Evolutionary conservation across 768 basidiomycete genomes (phyloP).

Genomic region (Calocera cornea): DNA sequence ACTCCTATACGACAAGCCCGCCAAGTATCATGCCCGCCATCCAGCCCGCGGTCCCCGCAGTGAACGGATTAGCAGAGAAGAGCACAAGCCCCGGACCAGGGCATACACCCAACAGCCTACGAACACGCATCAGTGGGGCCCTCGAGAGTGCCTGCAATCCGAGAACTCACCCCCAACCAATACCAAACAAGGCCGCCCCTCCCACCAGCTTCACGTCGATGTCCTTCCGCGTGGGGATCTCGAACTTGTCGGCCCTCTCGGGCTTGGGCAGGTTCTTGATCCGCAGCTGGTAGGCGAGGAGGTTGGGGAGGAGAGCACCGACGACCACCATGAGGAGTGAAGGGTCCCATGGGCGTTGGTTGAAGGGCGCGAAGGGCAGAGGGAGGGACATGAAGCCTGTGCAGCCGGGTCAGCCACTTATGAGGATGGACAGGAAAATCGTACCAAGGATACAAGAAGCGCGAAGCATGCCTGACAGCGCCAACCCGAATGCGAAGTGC

Average conservation of each 20-base stretch:
- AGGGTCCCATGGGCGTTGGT: constrained; percentile 21
- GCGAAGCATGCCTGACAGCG: constrained; percentile 24
- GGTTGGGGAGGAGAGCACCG: constrained; percentile 23
- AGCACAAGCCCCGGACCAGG: constrained; percentile 23
- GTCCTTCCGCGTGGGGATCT: constrained; percentile 16
- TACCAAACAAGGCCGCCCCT: constrained; percentile 24
- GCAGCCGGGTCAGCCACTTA: background rate
- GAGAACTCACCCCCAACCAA: constrained; percentile 24
- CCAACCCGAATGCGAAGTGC: constrained; percentile 23
- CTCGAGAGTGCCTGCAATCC: background rate
- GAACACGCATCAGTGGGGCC: too few relatives aligned
- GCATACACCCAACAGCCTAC: constrained; percentile 23
- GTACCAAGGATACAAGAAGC: constrained; percentile 10
- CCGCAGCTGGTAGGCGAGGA: constrained; percentile 15
- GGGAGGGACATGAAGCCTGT: constrained; percentile 22
- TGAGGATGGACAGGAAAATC: background rate
- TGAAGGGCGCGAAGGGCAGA: constrained; percentile 8
- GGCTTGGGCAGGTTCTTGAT: constrained; percentile 5
- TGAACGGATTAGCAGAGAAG: constrained; percentile 6
- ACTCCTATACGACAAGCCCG: background rate
- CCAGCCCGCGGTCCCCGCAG: background rate
- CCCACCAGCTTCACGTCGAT: constrained; percentile 17
- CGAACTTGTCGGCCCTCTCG: constrained; percentile 1
- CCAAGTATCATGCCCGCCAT: background rate
- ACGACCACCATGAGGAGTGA: constrained; percentile 25